Evolutionary conservation across 2,329 filamentous ascomycete species (phyloP), one percentile per base, ranked within the genome.

Genomic region (Pestalotiopsis sp.): DNA sequence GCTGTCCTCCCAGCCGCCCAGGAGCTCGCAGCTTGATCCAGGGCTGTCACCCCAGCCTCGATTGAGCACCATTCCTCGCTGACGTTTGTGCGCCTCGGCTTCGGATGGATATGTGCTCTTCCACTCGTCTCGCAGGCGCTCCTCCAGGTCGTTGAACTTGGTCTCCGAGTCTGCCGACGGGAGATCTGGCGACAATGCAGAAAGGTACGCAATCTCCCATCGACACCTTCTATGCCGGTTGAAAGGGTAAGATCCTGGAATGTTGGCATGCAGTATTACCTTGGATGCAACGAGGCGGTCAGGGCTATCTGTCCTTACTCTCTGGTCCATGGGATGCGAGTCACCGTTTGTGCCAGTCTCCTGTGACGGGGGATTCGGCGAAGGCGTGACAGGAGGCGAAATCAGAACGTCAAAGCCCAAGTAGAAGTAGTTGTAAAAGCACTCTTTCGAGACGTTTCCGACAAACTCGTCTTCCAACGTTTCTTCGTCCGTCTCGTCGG

Each of bases 381-480:
- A 93, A 4, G 91, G 85, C 4, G 86, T 78, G 0, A 89, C 89
- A 0, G 93, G 92, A 38, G 90, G 90, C 0, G 95, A 97, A n/a
- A 99, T 88, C 4, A 98, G 86, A 11, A 98, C 88, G 79, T 99
- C 96, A 76, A 99, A 97, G 1, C 96, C 96, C 71, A 97, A 91
- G 72, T 95, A 92, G 78, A 98, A 99, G 79, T 99, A 99, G 79
- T 98, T 98, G 81, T 96, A 98, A 78, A 98, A 99, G 72, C 91
- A 94, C 77, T 97, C 93, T 4, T 90, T 87, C 1, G 90, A 88
- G 3, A 90, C 73, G 78, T 85, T 83, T 72, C 84, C 83, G 1
- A 83, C 82, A 3, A 83, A 77, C 38, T 88, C 87, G 38, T 90
- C 90, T 58, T 89, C 87, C 17, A 89, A 78, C 3, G 83, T 86